A percentile compares a stretch with the other conserved stretches of the same genome.
These are phyloP conservation scores for Ogataea parapolymorpha DNA, from an alignment of 805 yeast species.

Conservation along the genomic window DNA sequence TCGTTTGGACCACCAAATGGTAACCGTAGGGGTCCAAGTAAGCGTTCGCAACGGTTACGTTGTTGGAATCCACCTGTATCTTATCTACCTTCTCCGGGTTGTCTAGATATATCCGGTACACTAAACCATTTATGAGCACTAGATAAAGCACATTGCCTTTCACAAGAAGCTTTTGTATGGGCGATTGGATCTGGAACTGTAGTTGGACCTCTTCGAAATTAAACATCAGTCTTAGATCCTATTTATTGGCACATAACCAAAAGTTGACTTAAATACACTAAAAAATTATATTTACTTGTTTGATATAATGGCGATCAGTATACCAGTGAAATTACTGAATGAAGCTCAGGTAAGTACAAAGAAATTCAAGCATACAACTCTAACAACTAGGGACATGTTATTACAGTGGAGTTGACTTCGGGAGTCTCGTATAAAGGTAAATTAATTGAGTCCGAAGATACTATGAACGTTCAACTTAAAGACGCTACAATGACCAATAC, in stretches of 20 bases:
- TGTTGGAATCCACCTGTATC: conserved; percentile 29
- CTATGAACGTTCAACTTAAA: conserved; percentile 84
- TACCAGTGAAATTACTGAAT: conserved; percentile 80
- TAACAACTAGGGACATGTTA: conserved; percentile 63
- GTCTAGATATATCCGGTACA: conserved; percentile 65
- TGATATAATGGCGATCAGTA: conserved; percentile 55
- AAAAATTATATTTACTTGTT: background rate
- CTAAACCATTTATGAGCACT: conserved; percentile 47
- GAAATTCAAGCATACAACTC: background rate
- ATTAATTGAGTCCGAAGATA: conserved; percentile 81
- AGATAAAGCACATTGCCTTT: conserved; percentile 53
- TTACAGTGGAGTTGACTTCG: conserved; percentile 75
- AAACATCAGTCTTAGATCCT: conserved; percentile 11
- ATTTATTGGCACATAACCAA: conserved; percentile 8
- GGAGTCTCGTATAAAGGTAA: conserved; percentile 91
- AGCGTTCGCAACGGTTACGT: conserved; percentile 32
- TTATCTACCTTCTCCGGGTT: conserved; percentile 57
- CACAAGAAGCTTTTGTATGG: conserved; percentile 51
- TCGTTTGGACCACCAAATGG: conserved; percentile 49
- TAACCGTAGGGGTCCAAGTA: conserved; percentile 51
- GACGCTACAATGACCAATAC: conserved; percentile 78
- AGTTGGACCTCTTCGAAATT: conserved; percentile 33
- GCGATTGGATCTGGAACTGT: conserved; percentile 29
- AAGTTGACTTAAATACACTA: background rate
- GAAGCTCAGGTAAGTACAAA: conserved; percentile 60